These are phyloP conservation scores for Trichoderma arundinaceum DNA, from an alignment of 2,329 filamentous ascomycete species.

Conservation along the genomic window DNA sequence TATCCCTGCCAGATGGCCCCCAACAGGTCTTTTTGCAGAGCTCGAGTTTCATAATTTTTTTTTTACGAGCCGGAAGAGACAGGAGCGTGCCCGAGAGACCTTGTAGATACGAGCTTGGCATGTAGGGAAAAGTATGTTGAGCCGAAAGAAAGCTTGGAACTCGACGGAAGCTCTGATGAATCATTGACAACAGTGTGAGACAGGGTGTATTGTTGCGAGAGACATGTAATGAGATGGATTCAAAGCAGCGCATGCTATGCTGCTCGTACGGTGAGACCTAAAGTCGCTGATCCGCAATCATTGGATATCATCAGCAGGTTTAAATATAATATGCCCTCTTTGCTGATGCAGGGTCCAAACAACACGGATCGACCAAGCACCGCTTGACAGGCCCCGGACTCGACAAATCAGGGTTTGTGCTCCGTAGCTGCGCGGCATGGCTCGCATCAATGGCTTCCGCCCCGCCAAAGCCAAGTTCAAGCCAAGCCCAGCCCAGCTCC, in stretches of 20 bases:
- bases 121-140: neutral
- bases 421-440: too few species aligned
- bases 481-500: neutral
- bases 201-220: neutral
- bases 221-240: neutral
- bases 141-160: neutral
- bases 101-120: neutral
- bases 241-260: neutral
- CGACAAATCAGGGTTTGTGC: too few species aligned
- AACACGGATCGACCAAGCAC: neutral
- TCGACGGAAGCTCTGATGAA: neutral
- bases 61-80: neutral
- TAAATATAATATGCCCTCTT: neutral
- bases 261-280: constrained; percentile 1
- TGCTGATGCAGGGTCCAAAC: neutral
- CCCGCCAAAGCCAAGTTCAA: neutral
- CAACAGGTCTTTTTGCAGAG: neutral
- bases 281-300: neutral
- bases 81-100: too few species aligned
- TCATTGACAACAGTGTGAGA: constrained; percentile 6
- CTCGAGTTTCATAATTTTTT: neutral
- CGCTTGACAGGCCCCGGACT: neutral
- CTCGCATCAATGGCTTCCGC: too few species aligned
- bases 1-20: neutral
- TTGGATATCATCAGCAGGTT: neutral